A percentile compares a stretch with the other conserved stretches of the same genome.
Conservation (phyloP, 176 grass and related monocot genomes). For the Hyparrhenia diplandra region DNA sequence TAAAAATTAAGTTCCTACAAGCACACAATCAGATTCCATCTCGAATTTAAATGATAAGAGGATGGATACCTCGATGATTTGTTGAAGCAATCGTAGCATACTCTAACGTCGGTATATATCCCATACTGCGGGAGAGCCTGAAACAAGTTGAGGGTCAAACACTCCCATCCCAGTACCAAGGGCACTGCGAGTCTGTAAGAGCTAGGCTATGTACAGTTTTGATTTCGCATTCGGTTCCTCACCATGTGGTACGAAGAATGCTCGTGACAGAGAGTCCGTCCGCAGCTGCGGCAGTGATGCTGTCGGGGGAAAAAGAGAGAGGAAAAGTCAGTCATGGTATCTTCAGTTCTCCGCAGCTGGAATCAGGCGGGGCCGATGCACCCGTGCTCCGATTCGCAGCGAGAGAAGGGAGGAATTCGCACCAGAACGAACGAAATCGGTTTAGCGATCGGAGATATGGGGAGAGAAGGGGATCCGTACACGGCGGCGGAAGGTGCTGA, state of each 20-base stretch:
- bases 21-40: neutral
- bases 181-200: neutral
- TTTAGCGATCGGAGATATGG: neutral
- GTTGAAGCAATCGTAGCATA: slow-evolving; percentile 86
- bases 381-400: neutral
- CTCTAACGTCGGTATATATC: slow-evolving; percentile 81
- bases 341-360: neutral
- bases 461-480: slow-evolving; percentile 28
- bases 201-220: neutral
- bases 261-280: slow-evolving; percentile 84
- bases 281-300: slow-evolving; percentile 97
- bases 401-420: neutral
- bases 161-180: neutral
- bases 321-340: neutral
- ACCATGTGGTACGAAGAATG: slow-evolving; percentile 98
- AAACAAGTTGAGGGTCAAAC: slow-evolving; percentile 26
- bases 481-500: slow-evolving; percentile 92
- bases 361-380: neutral
- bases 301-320: slow-evolving; percentile 11
- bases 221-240: neutral
- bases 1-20: neutral
- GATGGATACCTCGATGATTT: slow-evolving; percentile 60
- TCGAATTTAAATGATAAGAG: neutral
- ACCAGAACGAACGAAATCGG: neutral
- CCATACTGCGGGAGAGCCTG: slow-evolving; percentile 92